Evolutionary conservation across 2,329 filamentous ascomycete genomes (phyloP).

Genomic region (Fusarium liriodendri): DNA sequence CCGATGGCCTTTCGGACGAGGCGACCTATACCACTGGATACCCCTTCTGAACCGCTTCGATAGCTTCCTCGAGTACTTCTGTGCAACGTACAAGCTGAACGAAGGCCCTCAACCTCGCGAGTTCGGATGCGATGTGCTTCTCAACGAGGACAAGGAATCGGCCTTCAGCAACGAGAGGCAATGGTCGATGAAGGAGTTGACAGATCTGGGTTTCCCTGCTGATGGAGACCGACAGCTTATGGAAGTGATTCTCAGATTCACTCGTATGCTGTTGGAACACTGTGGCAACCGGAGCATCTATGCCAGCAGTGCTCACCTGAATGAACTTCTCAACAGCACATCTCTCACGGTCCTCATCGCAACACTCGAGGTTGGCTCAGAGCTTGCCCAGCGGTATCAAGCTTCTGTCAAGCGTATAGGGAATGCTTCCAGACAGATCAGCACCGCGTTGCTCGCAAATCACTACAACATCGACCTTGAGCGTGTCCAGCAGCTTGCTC

Average conservation of each 20-base stretch:
- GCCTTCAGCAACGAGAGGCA: conserved; percentile 60
- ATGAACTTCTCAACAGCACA: conserved; percentile 88
- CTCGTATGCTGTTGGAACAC: conserved; percentile 87
- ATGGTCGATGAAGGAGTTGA: conserved; percentile 61
- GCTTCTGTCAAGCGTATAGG: conserved; percentile 83
- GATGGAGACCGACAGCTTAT: conserved; percentile 87
- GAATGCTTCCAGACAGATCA: conserved; percentile 73
- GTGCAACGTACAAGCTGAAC: conserved; percentile 81
- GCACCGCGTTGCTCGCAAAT: conserved; percentile 79
- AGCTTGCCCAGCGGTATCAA: conserved; percentile 92
- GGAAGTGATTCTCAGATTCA: conserved; percentile 85
- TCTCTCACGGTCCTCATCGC: conserved; percentile 81
- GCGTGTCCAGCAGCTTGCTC: conserved; percentile 83
- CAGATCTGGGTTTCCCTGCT: conserved; percentile 70
- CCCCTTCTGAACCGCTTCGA: conserved; percentile 94
- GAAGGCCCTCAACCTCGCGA: conserved; percentile 83
- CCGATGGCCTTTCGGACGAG: conserved; percentile 94
- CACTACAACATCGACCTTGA: conserved; percentile 87
- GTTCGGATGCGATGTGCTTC: conserved; percentile 75
- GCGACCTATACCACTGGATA: conserved; percentile 99
- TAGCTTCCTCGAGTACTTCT: conserved; percentile 84
- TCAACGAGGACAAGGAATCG: conserved; percentile 66
- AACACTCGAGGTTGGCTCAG: conserved; percentile 83
- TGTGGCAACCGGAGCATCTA: conserved; percentile 98
- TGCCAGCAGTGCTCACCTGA: conserved; percentile 89